Evolutionary conservation across 108 stramenopile species (phyloP).

Genomic region (Fistulifera pelliculosa): DNA sequence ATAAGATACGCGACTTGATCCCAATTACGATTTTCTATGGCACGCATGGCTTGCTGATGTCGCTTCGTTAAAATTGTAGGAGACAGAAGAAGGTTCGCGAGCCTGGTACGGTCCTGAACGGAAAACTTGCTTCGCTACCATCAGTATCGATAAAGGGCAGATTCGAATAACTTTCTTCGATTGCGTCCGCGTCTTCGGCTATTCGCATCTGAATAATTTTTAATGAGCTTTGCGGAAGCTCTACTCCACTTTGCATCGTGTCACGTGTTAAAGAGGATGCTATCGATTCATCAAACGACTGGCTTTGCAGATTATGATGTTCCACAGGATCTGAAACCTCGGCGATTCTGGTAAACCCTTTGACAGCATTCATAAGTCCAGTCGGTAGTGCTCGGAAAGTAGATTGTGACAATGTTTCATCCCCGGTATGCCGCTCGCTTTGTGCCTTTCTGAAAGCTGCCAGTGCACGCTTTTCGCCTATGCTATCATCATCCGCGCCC

Average conservation of each 20-base stretch:
- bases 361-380: slow-evolving; percentile 25
- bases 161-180: slow-evolving; percentile 7
- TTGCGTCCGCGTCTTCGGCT: slow-evolving; percentile 7
- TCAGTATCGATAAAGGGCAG: slow-evolving; percentile 74
- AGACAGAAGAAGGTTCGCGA: slow-evolving; percentile 56
- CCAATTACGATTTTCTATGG: slow-evolving; percentile 72
- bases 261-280: background rate
- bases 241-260: background rate
- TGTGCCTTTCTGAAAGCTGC: slow-evolving; percentile 30
- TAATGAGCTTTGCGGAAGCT: background rate
- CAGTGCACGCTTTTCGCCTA: slow-evolving; percentile 14
- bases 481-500: background rate
- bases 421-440: slow-evolving; percentile 10
- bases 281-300: background rate
- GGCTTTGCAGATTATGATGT: slow-evolving; percentile 1
- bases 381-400: slow-evolving; percentile 31
- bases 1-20: slow-evolving; percentile 63
- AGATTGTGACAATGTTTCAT: slow-evolving; percentile 22
- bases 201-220: background rate
- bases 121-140: slow-evolving; percentile 20
- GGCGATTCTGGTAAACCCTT: slow-evolving; percentile 4
- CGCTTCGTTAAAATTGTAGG: slow-evolving; percentile 73
- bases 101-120: slow-evolving; percentile 17
- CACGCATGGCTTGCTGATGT: slow-evolving; percentile 65
- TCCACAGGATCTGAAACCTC: background rate